phyloP scores from a whole-genome alignment of 2,329 filamentous ascomycete species.

The Fusarium circinatum region DNA sequence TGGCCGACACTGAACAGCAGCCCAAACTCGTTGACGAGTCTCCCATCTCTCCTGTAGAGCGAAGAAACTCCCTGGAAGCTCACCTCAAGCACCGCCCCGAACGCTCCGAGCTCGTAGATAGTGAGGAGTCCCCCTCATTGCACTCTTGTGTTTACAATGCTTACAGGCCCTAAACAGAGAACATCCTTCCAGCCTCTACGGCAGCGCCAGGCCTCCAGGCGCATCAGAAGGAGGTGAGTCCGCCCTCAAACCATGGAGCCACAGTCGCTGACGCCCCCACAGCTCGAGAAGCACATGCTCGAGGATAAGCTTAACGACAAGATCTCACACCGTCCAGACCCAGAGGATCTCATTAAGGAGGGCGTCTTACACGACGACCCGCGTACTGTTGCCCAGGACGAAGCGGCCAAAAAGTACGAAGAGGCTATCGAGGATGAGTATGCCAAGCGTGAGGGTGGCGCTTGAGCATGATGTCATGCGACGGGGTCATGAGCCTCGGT shows the following conservation, averaged over 20 bases:
- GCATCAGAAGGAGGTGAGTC: constrained; percentile 75
- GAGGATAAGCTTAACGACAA: constrained; percentile 89
- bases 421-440: constrained; percentile 73
- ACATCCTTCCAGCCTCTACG: constrained; percentile 83
- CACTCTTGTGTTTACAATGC: constrained; percentile 44
- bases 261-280: constrained; percentile 19
- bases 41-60: constrained; percentile 62
- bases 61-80: constrained; percentile 77
- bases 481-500: constrained; percentile 30
- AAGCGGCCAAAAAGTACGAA: constrained; percentile 63
- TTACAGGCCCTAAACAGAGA: constrained; percentile 63
- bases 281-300: constrained; percentile 87
- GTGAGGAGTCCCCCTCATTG: constrained; percentile 59
- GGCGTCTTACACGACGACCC: constrained; percentile 81
- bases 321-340: constrained; percentile 79
- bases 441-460: constrained; percentile 70
- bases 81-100: constrained; percentile 79
- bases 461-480: constrained; percentile 53
- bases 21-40: constrained; percentile 58
- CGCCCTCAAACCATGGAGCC: background rate
- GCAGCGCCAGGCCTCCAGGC: constrained; percentile 83
- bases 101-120: constrained; percentile 81
- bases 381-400: constrained; percentile 52
- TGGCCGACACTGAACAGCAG: constrained; percentile 44
- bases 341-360: constrained; percentile 79